Conservation (phyloP, 2,329 filamentous ascomycete genomes). For the Aspergillus bombycis region DNA sequence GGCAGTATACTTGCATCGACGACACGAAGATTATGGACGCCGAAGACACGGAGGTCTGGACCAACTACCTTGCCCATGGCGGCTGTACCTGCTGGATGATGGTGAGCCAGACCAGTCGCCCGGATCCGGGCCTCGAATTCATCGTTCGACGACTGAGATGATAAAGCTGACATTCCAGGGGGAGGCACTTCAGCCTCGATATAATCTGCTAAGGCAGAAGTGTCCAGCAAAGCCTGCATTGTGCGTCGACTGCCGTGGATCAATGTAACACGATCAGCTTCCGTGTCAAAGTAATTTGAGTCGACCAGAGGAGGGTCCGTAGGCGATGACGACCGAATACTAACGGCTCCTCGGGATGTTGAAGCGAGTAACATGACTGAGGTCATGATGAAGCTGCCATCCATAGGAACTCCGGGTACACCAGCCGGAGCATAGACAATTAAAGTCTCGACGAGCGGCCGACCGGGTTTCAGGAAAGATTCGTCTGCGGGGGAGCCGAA, state of each 20-base stretch:
- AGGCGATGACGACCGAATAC: too few relatives aligned
- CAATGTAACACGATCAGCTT: constrained; percentile 1
- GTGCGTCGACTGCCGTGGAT: constrained; percentile 8
- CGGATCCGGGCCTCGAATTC: neutral
- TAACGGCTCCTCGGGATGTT: too few relatives aligned
- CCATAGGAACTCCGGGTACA: too few relatives aligned
- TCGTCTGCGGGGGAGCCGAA: too few relatives aligned
- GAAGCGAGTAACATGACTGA: too few relatives aligned
- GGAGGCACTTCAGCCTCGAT: constrained; percentile 3
- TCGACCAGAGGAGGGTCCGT: neutral
- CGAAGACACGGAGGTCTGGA: neutral
- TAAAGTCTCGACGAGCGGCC: too few relatives aligned
- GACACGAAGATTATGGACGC: constrained; percentile 1
- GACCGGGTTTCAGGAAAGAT: too few relatives aligned
- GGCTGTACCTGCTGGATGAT: neutral
- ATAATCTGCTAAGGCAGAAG: neutral
- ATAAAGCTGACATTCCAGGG: constrained; percentile 1
- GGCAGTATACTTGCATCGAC: constrained; percentile 9
- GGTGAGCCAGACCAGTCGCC: neutral
- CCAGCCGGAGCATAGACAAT: too few relatives aligned
- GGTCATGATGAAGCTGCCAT: too few relatives aligned
- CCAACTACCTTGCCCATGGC: neutral
- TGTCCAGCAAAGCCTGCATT: neutral
- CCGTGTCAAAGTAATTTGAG: constrained; percentile 12
- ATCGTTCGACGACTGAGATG: neutral